Percentiles rank a stretch among this genome's conserved stretches.
phyloP scores from a whole-genome alignment of 768 basidiomycete species.

The Mycena metata region DNA sequence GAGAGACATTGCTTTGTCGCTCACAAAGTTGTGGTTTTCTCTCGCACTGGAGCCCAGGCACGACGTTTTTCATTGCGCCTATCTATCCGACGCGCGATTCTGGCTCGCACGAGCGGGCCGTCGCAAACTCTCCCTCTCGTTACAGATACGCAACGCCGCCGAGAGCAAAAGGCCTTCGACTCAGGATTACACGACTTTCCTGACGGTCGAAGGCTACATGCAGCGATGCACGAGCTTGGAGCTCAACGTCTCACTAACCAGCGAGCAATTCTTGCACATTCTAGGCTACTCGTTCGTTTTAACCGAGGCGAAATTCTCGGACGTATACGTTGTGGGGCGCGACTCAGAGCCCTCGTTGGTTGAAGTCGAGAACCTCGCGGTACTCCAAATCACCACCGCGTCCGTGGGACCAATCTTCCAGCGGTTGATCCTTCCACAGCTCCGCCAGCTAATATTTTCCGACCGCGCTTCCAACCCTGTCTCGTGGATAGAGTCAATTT shows the following conservation, averaged over 20 bases:
- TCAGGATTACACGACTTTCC: constrained; percentile 6
- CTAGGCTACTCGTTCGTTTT: constrained; percentile 1
- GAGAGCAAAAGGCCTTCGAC: too few relatives aligned
- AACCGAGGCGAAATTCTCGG: background rate
- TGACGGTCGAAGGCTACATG: constrained; percentile 13
- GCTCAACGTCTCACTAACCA: background rate
- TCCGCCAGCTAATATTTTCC: background rate
- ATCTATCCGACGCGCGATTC: constrained; percentile 4
- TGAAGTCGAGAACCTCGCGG: background rate
- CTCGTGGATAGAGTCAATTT: background rate
- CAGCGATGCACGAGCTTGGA: constrained; percentile 13
- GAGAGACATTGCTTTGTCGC: background rate
- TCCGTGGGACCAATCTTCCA: background rate
- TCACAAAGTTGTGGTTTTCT: background rate
- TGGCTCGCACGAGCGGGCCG: constrained; percentile 13
- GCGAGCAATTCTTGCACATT: background rate
- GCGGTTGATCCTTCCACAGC: background rate
- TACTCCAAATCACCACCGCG: background rate
- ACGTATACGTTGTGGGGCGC: background rate
- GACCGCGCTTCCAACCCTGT: background rate
- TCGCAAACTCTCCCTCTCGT: background rate
- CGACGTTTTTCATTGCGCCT: background rate
- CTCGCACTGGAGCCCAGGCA: background rate
- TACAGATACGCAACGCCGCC: background rate
- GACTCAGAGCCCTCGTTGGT: background rate